phyloP scores from a whole-genome alignment of 139 green algal genomes.

The Klebsormidium nitens region DNA sequence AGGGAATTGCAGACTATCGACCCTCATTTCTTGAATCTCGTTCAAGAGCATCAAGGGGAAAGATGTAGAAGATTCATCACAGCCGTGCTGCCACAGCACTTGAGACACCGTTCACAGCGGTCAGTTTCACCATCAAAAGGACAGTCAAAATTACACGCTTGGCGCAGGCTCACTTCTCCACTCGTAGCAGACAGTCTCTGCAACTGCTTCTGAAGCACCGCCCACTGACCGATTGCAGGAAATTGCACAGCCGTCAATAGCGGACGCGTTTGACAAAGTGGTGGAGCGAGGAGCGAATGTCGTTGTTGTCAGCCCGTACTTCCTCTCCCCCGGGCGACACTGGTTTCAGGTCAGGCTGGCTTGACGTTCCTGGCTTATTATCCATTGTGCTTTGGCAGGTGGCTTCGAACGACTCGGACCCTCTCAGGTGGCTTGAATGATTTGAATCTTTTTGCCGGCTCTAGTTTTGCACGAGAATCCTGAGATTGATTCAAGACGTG shows the following conservation, averaged over 20 bases:
- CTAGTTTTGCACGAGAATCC: no score
- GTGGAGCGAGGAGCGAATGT: slow-evolving; percentile 38
- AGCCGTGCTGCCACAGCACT: not conserved
- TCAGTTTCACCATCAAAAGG: not conserved
- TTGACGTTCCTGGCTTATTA: not conserved
- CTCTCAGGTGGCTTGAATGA: not conserved
- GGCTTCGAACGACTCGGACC: no score
- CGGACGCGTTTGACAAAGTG: slow-evolving; percentile 34
- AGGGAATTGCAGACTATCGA: no score
- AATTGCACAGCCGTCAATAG: slow-evolving; percentile 44
- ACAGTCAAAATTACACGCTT: not conserved
- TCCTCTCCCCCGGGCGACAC: slow-evolving; percentile 49
- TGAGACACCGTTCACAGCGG: no score
- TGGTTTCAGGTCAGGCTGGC: slow-evolving; percentile 22
- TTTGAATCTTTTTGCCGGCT: not conserved
- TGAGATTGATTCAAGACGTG: no score
- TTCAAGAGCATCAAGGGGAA: no score
- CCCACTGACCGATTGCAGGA: slow-evolving; percentile 10
- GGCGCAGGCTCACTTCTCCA: not conserved
- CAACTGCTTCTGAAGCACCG: not conserved
- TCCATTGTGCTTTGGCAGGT: no score
- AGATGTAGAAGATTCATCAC: no score
- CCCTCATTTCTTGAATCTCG: no score
- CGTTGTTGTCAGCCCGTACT: slow-evolving; percentile 49
- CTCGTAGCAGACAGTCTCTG: not conserved